Evolutionary conservation across 2,329 filamentous ascomycete genomes (phyloP).

Genomic region (Emmonsiellopsis sp.): DNA sequence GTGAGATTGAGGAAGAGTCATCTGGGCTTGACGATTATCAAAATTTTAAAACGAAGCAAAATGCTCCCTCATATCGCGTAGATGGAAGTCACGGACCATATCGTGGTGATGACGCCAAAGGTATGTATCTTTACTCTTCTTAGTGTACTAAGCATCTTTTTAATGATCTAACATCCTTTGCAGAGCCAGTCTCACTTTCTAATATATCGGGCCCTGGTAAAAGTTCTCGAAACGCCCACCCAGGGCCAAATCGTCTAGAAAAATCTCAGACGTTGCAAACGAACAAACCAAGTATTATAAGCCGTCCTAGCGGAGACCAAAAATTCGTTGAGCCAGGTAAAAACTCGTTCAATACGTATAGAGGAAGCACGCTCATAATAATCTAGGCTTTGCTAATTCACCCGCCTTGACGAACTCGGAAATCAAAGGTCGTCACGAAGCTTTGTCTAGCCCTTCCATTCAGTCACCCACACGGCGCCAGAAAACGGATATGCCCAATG

Average conservation of each 20-base stretch:
- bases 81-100: not conserved
- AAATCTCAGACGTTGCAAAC: not conserved
- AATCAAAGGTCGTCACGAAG: not conserved
- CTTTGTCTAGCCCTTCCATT: not conserved
- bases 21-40: not conserved
- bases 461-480: not conserved
- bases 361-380: not conserved
- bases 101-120: not conserved
- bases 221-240: not conserved
- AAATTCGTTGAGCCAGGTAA: not conserved
- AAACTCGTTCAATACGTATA: not conserved
- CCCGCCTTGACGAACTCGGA: not conserved
- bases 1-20: constrained; percentile 30
- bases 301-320: not conserved
- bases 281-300: not conserved
- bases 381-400: not conserved
- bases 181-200: not conserved
- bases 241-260: not conserved
- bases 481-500: not conserved
- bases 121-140: not conserved
- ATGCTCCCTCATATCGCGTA: not conserved
- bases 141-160: not conserved
- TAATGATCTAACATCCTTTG: not conserved
- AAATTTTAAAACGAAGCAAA: not conserved
- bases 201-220: not conserved